phyloP scores from a whole-genome alignment of 83 land plant genomes.

The Thuja plicata region DNA sequence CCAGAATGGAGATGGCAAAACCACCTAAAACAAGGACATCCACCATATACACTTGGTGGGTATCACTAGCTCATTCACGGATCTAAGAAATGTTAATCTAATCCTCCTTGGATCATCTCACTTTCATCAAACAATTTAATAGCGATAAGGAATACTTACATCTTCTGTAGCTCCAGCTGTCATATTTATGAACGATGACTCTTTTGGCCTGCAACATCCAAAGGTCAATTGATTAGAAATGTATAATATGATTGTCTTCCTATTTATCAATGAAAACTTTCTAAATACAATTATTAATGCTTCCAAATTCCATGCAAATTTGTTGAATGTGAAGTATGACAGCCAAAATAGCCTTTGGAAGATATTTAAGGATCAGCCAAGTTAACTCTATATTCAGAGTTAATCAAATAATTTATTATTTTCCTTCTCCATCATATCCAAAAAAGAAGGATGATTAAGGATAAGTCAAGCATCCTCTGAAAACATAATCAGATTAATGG shows the following conservation, averaged over 20 bases:
- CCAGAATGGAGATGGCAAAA: background rate
- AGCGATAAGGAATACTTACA: slow-evolving; percentile 31
- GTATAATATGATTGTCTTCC: background rate
- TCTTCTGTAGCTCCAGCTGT: slow-evolving; percentile 85
- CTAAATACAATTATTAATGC: background rate
- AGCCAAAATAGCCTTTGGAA: background rate
- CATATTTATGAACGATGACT: slow-evolving; percentile 68
- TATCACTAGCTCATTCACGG: background rate
- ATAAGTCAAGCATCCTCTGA: background rate
- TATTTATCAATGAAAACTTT: background rate
- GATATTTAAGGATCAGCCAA: background rate
- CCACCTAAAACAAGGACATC: background rate
- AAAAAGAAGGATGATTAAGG: background rate
- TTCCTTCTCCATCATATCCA: background rate
- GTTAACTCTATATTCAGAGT: background rate
- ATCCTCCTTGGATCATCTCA: background rate
- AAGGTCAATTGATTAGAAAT: background rate
- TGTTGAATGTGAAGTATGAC: background rate
- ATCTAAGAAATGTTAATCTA: background rate
- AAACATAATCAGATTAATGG: background rate
- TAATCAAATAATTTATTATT: background rate
- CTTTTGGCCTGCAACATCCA: slow-evolving; percentile 49
- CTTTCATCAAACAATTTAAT: background rate
- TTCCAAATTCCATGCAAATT: background rate
- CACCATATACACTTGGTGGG: background rate